phyloP scores from a whole-genome alignment of 106 monocot genomes.

The Dioscorea dumetorum region DNA sequence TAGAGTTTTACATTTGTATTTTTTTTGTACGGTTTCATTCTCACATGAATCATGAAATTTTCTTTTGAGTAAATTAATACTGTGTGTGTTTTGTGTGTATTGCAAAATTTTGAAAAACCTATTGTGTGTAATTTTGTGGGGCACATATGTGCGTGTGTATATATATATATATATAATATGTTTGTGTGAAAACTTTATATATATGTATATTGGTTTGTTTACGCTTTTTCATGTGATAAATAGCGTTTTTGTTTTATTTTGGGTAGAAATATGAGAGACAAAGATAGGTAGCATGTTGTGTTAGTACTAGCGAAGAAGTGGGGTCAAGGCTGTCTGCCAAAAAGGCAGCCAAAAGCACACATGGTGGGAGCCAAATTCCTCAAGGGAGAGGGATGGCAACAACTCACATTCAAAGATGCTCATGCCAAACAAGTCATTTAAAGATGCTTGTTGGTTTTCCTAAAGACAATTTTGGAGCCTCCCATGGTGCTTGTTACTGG shows the following conservation, averaged over 20 bases:
- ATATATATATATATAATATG: too few species aligned
- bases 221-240: not conserved
- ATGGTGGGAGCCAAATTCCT: not conserved
- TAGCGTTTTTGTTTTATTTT: not conserved
- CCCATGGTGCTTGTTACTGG: not conserved
- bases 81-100: too few species aligned
- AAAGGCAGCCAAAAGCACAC: not conserved
- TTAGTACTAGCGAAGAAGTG: not conserved
- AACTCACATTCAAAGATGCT: slow-evolving; percentile 1
- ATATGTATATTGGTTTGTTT: not conserved
- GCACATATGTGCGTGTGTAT: too few species aligned
- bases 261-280: not conserved
- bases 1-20: too few species aligned
- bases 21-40: too few species aligned
- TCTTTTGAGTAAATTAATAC: too few species aligned
- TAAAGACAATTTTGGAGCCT: not conserved
- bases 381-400: not conserved
- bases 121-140: too few species aligned
- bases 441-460: slow-evolving; percentile 7
- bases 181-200: too few species aligned
- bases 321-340: not conserved
- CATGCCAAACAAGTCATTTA: not conserved
- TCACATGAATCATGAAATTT: too few species aligned
- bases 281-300: not conserved
- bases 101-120: too few species aligned